Conservation (phyloP, 306 rosid species). For the Coriaria nepalensis region DNA sequence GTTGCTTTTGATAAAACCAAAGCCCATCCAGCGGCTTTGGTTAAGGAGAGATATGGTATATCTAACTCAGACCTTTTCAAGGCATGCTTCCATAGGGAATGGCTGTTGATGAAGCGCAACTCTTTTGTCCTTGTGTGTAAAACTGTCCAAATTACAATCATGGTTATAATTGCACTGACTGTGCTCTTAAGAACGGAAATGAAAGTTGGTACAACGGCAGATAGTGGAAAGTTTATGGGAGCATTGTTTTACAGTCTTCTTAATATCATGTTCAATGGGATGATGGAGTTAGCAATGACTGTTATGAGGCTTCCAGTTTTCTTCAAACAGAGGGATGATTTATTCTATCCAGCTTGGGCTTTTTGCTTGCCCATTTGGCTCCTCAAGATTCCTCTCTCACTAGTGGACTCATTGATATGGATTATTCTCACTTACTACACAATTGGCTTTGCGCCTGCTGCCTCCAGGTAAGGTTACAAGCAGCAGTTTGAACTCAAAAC, state of each 20-base stretch:
- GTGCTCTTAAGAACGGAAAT: conserved; percentile 56
- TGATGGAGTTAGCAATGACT: conserved; percentile 51
- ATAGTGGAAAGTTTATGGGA: conserved; percentile 46
- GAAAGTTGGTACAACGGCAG: conserved; percentile 31
- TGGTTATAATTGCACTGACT: conserved; percentile 40
- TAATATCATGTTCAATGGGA: conserved; percentile 75
- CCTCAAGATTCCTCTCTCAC: conserved; percentile 62
- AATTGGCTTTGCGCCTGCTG: conserved; percentile 72
- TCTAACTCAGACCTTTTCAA: conserved; percentile 32
- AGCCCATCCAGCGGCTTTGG: conserved; percentile 14
- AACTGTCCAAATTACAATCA: conserved; percentile 33
- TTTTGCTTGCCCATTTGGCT: conserved; percentile 58
- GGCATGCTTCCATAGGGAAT: conserved; percentile 32
- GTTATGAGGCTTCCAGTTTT: conserved; percentile 54
- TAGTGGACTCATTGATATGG: conserved; percentile 61
- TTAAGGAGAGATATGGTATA: conserved; percentile 16
- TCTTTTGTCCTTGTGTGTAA: conserved; percentile 23
- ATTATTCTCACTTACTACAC: conserved; percentile 53
- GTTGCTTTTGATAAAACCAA: conserved; percentile 14
- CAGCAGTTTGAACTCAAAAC: neutral
- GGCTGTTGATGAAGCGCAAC: conserved; percentile 35
- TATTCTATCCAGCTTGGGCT: conserved; percentile 79
- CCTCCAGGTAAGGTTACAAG: conserved; percentile 35
- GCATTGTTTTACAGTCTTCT: conserved; percentile 48
- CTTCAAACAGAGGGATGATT: conserved; percentile 57